A percentile compares a stretch with the other conserved stretches of the same genome.
phyloP scores from a whole-genome alignment of 768 basidiomycete genomes.

The Russula emetica region DNA sequence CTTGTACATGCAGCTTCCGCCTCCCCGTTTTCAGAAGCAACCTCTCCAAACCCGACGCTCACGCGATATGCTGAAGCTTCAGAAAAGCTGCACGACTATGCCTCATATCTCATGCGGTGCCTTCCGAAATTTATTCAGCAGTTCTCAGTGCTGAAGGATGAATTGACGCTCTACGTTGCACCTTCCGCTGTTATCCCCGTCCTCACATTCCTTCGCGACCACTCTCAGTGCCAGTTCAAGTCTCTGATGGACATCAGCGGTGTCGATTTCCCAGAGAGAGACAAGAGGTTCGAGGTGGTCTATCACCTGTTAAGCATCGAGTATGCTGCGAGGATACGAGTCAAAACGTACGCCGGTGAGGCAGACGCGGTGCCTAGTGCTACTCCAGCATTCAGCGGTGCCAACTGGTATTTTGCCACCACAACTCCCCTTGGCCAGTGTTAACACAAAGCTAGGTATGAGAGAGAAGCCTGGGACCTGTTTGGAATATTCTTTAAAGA shows the following conservation, averaged over 20 bases:
- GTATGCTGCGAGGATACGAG: slow-evolving; percentile 80
- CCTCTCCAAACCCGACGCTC: slow-evolving; percentile 81
- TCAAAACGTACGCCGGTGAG: slow-evolving; percentile 97
- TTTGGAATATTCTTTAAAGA: slow-evolving; percentile 94
- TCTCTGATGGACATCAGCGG: slow-evolving; percentile 88
- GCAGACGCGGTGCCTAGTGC: slow-evolving; percentile 85
- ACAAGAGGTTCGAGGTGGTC: slow-evolving; percentile 93
- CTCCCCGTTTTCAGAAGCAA: slow-evolving; percentile 84
- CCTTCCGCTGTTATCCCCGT: slow-evolving; percentile 81
- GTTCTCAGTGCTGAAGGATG: slow-evolving; percentile 95
- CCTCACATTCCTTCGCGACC: slow-evolving; percentile 90
- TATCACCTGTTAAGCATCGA: slow-evolving; percentile 86
- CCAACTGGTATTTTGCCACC: slow-evolving; percentile 70
- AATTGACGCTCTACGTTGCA: slow-evolving; percentile 82
- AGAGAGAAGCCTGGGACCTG: slow-evolving; percentile 97
- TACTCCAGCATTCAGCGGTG: slow-evolving; percentile 75
- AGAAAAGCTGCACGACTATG: slow-evolving; percentile 82
- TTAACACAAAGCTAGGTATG: slow-evolving; percentile 58
- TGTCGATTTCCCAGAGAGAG: slow-evolving; percentile 90
- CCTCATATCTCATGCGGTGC: slow-evolving; percentile 87
- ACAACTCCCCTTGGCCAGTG: slow-evolving; percentile 1
- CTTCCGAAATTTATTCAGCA: slow-evolving; percentile 98
- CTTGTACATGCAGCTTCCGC: slow-evolving; percentile 45
- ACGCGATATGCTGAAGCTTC: slow-evolving; percentile 68
- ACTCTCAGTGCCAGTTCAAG: slow-evolving; percentile 94